A percentile compares a stretch with the other conserved stretches of the same genome.
phyloP scores from a whole-genome alignment of 2,329 filamentous ascomycete species.

The Trichophyton equinum region DNA sequence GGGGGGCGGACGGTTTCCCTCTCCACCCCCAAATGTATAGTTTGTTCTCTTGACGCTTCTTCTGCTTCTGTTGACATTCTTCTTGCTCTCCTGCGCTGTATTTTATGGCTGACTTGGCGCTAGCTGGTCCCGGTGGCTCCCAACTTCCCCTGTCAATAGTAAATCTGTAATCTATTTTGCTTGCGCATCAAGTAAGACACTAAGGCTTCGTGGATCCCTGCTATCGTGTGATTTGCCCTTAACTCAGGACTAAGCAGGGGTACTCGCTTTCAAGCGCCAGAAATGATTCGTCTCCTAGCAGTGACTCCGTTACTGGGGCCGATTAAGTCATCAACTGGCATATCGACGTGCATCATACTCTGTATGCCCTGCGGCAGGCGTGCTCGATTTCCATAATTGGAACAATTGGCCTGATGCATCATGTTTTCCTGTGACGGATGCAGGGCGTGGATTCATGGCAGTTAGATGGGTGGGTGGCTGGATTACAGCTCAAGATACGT shows the following conservation, averaged over 20 bases:
- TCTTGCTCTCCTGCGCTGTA: neutral
- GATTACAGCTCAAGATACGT: neutral
- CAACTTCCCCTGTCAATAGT: slow-evolving; percentile 2
- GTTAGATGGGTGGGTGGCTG: neutral
- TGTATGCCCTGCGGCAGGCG: neutral
- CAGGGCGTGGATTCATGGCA: neutral
- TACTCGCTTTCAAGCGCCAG: neutral
- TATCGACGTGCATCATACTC: neutral
- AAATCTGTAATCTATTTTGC: slow-evolving; percentile 1
- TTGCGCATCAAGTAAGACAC: slow-evolving; percentile 2
- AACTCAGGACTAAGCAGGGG: neutral
- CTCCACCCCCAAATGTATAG: neutral
- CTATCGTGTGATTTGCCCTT: slow-evolving; percentile 1
- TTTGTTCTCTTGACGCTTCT: neutral
- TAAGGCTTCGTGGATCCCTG: neutral
- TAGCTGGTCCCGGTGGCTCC: neutral
- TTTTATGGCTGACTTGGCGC: slow-evolving; percentile 3
- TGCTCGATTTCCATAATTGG: slow-evolving; percentile 2
- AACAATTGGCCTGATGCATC: neutral
- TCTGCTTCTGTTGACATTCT: neutral
- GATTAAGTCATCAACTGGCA: neutral
- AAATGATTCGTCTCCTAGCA: neutral
- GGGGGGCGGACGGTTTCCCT: neutral
- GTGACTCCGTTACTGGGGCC: neutral
- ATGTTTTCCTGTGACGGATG: neutral